These are phyloP conservation scores for Metarhizium sp. DNA, from an alignment of 2,329 filamentous ascomycete species.

Conservation along the genomic window DNA sequence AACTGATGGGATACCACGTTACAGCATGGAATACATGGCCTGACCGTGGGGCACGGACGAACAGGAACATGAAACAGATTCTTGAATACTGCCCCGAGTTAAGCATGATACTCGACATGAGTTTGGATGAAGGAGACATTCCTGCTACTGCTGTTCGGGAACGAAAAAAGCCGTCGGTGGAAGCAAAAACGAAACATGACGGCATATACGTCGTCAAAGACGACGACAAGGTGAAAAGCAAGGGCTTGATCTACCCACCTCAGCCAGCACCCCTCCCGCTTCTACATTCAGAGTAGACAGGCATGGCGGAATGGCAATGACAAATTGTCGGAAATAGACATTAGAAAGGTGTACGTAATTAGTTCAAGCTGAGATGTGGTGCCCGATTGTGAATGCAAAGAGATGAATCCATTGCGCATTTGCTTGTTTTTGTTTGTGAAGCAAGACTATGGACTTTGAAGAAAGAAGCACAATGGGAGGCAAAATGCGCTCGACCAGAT, in stretches of 20 bases:
- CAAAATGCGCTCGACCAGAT: too few species aligned
- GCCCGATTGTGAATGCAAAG: too few species aligned
- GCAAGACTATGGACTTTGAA: too few species aligned
- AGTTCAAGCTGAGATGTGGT: too few species aligned
- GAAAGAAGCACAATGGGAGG: too few species aligned
- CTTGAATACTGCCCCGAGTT: slow-evolving; percentile 49
- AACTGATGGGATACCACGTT: slow-evolving; percentile 46
- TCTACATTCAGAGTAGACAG: neutral
- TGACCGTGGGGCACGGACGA: slow-evolving; percentile 36
- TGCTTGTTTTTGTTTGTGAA: too few species aligned
- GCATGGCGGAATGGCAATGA: too few species aligned
- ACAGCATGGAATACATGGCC: slow-evolving; percentile 32
- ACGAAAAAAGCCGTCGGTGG: neutral
- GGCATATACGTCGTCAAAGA: neutral
- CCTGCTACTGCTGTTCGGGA: neutral
- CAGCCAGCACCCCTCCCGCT: neutral
- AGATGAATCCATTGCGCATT: too few species aligned
- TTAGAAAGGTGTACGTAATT: too few species aligned
- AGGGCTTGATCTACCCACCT: neutral
- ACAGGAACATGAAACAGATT: slow-evolving; percentile 31
- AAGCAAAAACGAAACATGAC: neutral
- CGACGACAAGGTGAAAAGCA: neutral
- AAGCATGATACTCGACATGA: slow-evolving; percentile 47
- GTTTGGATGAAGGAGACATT: slow-evolving; percentile 35
- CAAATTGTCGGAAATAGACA: too few species aligned